Base-by-base conservation (phyloP, 2,329 filamentous ascomycete genomes). In the Aspergillus sp. region DNA sequence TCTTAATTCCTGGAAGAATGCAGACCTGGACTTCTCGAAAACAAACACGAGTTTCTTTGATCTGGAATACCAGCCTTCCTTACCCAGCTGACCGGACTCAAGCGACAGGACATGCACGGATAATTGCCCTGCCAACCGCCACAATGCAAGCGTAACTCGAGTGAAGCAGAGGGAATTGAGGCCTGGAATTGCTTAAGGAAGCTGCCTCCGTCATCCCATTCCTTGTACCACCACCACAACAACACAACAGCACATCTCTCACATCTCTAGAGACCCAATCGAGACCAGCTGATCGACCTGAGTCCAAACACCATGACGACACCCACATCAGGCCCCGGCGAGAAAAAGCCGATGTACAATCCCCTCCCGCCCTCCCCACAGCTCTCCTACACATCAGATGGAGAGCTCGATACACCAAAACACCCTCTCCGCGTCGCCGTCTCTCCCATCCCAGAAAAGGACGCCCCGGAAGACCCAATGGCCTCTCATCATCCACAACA, bases 121-220 rank as follows among this genome's bases (percentile, higher is more conserved):
- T 52, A 17, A 54, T 54, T 54, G 43, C 52, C 52, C 25, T 46
- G 52, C 44, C 52, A 54, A 54, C 52, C 12, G 14, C 35, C 9
- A 33, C 12, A 39, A 54, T 54, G 41, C 33, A 27, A 8, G 43
- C 17, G 9, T 15, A 47, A 6, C n/a, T 19, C 51, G 17, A 14
- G 11, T 35, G 19, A 52, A 15, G 11, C 40, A 23, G 40, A 19
- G 27, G 23, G 23, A 45, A 31, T 31, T 31, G 27, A 31, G 27
- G 27, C 27, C 27, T 31, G 27, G 8, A 11, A 11, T 31, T 31
- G 40, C 41, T 54, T 47, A 40, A 54, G 52, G 52, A 54, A 54
- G 31, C 43, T 23, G 43, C 51, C 39, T 11, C n/a, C 40, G 40
- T 31, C 27, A 31, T 31, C 27, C 23, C 27, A 31, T 31, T 31